phyloP scores from a whole-genome alignment of 306 rosid genomes.

The Vicia villosa region DNA sequence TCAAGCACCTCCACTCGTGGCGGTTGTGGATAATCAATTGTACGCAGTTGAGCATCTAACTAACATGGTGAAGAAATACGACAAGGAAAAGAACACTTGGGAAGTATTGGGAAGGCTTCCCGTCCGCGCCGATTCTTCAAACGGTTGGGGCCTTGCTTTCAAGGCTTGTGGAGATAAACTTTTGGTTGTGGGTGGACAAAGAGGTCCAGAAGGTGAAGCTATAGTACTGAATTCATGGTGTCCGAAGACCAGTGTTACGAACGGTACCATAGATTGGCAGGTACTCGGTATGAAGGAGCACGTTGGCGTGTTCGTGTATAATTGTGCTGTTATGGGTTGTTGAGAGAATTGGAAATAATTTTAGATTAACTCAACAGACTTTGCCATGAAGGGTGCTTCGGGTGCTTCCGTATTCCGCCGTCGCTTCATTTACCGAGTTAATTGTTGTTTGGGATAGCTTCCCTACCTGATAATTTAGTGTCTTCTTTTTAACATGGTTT shows the following conservation, averaged over 20 bases:
- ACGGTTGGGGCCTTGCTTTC: constrained; percentile 97
- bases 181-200: constrained; percentile 92
- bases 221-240: constrained; percentile 79
- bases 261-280: constrained; percentile 84
- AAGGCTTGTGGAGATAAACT: constrained; percentile 90
- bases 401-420: constrained; percentile 55
- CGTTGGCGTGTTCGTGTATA: constrained; percentile 88
- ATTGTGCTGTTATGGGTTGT: constrained; percentile 97
- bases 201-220: constrained; percentile 89
- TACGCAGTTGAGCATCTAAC: constrained; percentile 80
- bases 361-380: constrained; percentile 63
- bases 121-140: constrained; percentile 78
- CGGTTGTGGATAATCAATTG: constrained; percentile 84
- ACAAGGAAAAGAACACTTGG: constrained; percentile 78
- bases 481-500: constrained; percentile 55
- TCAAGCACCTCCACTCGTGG: constrained; percentile 97
- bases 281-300: constrained; percentile 79
- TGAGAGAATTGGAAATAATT: constrained; percentile 49
- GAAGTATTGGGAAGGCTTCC: constrained; percentile 87
- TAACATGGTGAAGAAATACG: constrained; percentile 87
- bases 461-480: constrained; percentile 53
- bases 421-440: constrained; percentile 53
- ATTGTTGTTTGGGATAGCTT: constrained; percentile 52
- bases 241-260: constrained; percentile 69
- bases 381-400: constrained; percentile 51